These are phyloP conservation scores for Claviceps sp. DNA, from an alignment of 2,329 filamentous ascomycete species.

Conservation along the genomic window DNA sequence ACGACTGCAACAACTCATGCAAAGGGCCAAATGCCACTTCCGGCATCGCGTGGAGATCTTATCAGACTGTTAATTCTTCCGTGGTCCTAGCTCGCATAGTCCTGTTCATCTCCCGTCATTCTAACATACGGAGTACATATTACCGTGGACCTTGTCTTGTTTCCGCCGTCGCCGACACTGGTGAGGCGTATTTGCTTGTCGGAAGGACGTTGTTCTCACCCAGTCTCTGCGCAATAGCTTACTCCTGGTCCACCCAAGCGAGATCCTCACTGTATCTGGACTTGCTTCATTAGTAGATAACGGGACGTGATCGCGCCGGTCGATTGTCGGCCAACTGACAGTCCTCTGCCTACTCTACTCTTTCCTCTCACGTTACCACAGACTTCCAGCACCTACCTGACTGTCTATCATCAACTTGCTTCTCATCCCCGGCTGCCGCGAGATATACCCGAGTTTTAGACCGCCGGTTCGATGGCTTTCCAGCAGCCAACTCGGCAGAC, in stretches of 20 bases:
- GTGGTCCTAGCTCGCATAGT: neutral
- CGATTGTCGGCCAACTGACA: no score
- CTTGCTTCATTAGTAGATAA: neutral
- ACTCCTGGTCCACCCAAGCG: neutral
- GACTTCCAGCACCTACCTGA: no score
- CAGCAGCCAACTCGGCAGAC: constrained; percentile 44
- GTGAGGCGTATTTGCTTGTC: neutral
- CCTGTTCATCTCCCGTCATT: neutral
- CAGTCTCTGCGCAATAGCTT: neutral
- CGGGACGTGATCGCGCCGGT: no score
- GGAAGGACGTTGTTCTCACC: neutral
- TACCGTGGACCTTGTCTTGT: neutral
- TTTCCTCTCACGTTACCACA: no score
- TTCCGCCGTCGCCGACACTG: neutral
- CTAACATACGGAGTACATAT: neutral
- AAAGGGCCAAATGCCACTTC: neutral
- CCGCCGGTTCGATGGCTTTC: constrained; percentile 35
- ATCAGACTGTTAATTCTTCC: neutral
- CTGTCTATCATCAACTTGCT: neutral
- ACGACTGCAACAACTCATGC: neutral
- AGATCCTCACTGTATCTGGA: neutral
- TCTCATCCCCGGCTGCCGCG: neutral
- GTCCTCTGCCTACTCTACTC: no score
- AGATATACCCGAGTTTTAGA: neutral
- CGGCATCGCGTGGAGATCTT: neutral